These are phyloP conservation scores for Piromyces finnis DNA, from an alignment of 192 early-diverging fungal species.

Conservation along the genomic window DNA sequence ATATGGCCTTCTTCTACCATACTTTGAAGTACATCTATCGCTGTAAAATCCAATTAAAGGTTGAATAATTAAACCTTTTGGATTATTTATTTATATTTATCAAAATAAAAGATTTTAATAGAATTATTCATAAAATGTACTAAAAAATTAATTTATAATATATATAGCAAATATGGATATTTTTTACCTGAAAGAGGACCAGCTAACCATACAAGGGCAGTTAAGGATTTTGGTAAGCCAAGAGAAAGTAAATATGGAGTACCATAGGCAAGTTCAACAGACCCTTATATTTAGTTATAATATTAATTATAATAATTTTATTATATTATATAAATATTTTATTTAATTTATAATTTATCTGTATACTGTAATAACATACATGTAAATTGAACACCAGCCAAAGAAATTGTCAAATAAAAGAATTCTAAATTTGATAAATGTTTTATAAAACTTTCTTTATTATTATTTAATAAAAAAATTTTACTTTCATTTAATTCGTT, in stretches of 20 bases:
- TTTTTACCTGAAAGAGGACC: slow-evolving; percentile 67
- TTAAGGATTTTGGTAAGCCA: slow-evolving; percentile 58
- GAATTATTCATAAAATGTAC: no score
- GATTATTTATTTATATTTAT: neutral
- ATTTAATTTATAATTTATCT: no score
- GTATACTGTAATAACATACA: no score
- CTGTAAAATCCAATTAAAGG: slow-evolving; percentile 68
- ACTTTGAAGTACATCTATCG: slow-evolving; percentile 45
- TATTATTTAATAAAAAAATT: neutral
- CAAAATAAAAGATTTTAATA: no score
- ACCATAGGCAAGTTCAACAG: slow-evolving; percentile 60
- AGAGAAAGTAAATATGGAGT: slow-evolving; percentile 74
- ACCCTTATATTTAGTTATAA: slow-evolving; percentile 20
- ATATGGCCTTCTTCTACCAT: slow-evolving; percentile 74
- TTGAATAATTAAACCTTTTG: slow-evolving; percentile 38
- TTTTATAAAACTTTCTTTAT: neutral
- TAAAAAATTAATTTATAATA: no score
- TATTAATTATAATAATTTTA: no score
- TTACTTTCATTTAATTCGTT: neutral
- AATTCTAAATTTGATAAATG: neutral
- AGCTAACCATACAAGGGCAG: slow-evolving; percentile 88
- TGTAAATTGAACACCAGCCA: slow-evolving; percentile 49
- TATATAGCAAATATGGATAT: no score
- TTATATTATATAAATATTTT: no score
- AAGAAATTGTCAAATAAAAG: neutral